Conservation (phyloP, 257 asterid species). For the Ballota nigra region DNA sequence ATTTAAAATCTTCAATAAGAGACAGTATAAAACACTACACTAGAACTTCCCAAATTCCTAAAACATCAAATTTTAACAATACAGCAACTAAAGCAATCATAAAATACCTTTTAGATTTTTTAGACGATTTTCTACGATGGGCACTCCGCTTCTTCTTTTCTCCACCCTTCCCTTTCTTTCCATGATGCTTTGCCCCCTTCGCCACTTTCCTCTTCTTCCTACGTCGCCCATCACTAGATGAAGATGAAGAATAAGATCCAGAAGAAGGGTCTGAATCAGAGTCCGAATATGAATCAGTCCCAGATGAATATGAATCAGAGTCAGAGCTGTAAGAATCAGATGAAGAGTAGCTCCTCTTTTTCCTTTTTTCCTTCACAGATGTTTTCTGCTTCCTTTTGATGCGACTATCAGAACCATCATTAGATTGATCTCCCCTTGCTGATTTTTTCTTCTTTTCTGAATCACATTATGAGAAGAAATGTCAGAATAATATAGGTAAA, state of each 20-base stretch:
- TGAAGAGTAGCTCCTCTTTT: slow-evolving; percentile 76
- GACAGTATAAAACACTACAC: slow-evolving; percentile 33
- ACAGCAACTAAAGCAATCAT: background rate
- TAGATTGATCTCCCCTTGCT: slow-evolving; percentile 35
- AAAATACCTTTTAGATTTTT: slow-evolving; percentile 52
- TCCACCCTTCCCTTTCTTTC: slow-evolving; percentile 43
- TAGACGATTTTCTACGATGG: slow-evolving; percentile 45
- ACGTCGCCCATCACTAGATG: slow-evolving; percentile 79
- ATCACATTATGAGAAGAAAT: slow-evolving; percentile 16
- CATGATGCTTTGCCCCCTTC: slow-evolving; percentile 45
- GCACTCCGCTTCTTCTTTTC: slow-evolving; percentile 44
- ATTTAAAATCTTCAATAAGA: background rate
- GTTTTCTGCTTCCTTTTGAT: slow-evolving; percentile 48
- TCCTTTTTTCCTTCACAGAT: slow-evolving; percentile 43
- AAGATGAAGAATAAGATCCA: slow-evolving; percentile 66
- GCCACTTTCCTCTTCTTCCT: slow-evolving; percentile 68
- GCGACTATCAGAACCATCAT: slow-evolving; percentile 45
- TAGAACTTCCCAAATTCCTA: slow-evolving; percentile 67
- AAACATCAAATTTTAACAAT: slow-evolving; percentile 20
- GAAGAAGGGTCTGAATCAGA: slow-evolving; percentile 60
- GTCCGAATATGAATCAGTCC: slow-evolving; percentile 58
- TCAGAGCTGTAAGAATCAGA: slow-evolving; percentile 83
- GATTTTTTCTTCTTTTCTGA: slow-evolving; percentile 62
- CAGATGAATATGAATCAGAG: slow-evolving; percentile 65
- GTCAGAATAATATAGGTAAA: slow-evolving; percentile 21